Conservation (phyloP, 768 basidiomycete genomes). For the Tephrocybe sp. region DNA sequence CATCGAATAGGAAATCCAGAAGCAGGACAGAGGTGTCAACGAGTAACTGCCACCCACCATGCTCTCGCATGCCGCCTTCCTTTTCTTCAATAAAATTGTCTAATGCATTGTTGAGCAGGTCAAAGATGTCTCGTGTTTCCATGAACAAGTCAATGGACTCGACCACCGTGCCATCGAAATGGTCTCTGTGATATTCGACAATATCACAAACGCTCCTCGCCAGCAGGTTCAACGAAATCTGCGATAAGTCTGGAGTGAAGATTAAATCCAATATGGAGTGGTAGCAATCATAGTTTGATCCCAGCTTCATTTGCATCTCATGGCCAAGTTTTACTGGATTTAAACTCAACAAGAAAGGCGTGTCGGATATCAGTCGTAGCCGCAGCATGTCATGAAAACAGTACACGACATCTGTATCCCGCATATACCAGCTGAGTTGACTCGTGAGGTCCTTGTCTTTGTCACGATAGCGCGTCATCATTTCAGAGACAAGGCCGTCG, state of each 20-base stretch:
- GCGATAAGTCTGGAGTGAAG: not conserved
- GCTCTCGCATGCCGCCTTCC: not conserved
- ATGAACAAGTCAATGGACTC: not conserved
- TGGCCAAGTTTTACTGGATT: not conserved
- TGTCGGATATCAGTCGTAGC: not conserved
- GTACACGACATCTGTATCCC: not conserved
- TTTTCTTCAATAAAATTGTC: not conserved
- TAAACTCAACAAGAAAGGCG: not conserved
- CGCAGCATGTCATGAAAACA: not conserved
- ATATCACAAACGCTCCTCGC: not conserved
- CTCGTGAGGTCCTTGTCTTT: not conserved
- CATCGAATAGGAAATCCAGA: not conserved
- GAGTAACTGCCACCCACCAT: not conserved
- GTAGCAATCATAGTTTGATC: not conserved
- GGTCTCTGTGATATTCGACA: not conserved
- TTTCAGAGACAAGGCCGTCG: not conserved
- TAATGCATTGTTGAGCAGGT: not conserved
- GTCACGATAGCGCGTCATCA: not conserved
- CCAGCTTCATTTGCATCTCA: not conserved
- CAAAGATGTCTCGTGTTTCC: not conserved
- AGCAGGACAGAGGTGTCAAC: not conserved
- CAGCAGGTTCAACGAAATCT: not conserved
- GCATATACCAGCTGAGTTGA: not conserved
- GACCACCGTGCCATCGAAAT: not conserved
- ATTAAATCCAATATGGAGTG: not conserved